Evolutionary conservation across 2,329 filamentous ascomycete species (phyloP), one percentile per base, ranked within the genome.

Genomic region (Camillea tinctor): DNA sequence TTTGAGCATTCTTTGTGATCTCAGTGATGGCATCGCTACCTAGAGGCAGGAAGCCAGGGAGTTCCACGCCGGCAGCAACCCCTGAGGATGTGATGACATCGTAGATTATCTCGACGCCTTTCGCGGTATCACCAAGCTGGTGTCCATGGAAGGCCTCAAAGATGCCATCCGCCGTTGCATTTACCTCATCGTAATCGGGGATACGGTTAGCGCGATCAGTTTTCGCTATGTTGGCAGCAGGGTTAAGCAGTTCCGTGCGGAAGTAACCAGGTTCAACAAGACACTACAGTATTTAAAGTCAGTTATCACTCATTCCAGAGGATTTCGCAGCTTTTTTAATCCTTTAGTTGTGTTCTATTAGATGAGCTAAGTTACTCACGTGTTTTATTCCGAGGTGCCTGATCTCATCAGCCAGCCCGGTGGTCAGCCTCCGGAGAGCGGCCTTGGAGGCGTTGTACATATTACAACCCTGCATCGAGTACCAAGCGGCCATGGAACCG

Each of bases 191-290:
- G 56, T 68, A 68, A 50, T 64, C 65, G 6, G 57, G 4, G 15
- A 66, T 52, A 15, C 64, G 57, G 2, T 21, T 40, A 13, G 30
- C 23, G 24, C 30, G 9, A 19, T 5, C 19, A 17, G 59, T 60
- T 26, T 22, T 30, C 20, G 49, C 59, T 6, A 64, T n/a, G 22
- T 67, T 67, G 59, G 66, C 58, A 1, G 58, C 59, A 2, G 66
- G 61, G 36, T 63, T 54, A 1, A 76, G 57, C 3, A 75, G 50
- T 9, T 68, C 66, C 0, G 73, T 76, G 8, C 74, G 71, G 66
- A 74, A 75, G 51, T 64, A 60, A 3, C 76, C 77, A 0, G 74
- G 76, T 58, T 77, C 74, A 40, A 80, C 61, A 6, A 76, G 67
- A 48, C 69, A 65, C 51, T 72, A 67, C 21, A 64, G 65, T 62